Conservation (phyloP, 2,329 filamentous ascomycete species). For the Colletotrichum tanaceti region DNA sequence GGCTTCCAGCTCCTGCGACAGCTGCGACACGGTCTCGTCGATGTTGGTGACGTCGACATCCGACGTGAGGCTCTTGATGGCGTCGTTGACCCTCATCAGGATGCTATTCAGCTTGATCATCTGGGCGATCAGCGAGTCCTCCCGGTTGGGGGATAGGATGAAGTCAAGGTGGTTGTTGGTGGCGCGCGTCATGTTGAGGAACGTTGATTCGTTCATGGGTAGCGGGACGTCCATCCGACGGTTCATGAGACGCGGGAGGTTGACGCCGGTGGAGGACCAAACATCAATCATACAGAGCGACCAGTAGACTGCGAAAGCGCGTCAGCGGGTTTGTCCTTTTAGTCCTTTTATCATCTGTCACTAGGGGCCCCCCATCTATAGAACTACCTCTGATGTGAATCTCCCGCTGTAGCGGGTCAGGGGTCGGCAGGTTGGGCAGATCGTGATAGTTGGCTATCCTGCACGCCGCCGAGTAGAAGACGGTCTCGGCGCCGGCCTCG, state of each 20-base stretch:
- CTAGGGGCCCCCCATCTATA: too few relatives aligned
- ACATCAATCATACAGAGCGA: slow-evolving; percentile 44
- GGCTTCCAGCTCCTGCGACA: slow-evolving; percentile 50
- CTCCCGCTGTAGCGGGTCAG: slow-evolving; percentile 49
- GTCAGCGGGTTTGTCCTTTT: slow-evolving; percentile 17
- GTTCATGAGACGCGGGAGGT: slow-evolving; percentile 42
- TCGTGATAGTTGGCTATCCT: slow-evolving; percentile 52
- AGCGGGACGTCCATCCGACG: slow-evolving; percentile 45
- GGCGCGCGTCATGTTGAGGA: slow-evolving; percentile 45
- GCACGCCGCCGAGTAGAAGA: slow-evolving; percentile 53
- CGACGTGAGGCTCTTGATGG: slow-evolving; percentile 43
- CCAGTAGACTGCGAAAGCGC: slow-evolving; percentile 39
- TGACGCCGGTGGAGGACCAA: slow-evolving; percentile 44
- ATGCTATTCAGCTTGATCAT: slow-evolving; percentile 48
- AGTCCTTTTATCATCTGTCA: too few relatives aligned
- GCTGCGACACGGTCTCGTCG: slow-evolving; percentile 45
- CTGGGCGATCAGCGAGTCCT: slow-evolving; percentile 42
- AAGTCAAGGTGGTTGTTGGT: slow-evolving; percentile 42
- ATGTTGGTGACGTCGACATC: slow-evolving; percentile 45
- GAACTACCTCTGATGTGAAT: slow-evolving; percentile 48
- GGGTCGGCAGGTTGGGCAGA: slow-evolving; percentile 48
- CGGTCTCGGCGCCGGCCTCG: slow-evolving; percentile 50
- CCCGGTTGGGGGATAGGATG: slow-evolving; percentile 40
- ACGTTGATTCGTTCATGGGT: slow-evolving; percentile 52
- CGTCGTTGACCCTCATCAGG: slow-evolving; percentile 54